Conservation (phyloP, 805 yeast genomes). For the Kazachstania kunashirensis region DNA sequence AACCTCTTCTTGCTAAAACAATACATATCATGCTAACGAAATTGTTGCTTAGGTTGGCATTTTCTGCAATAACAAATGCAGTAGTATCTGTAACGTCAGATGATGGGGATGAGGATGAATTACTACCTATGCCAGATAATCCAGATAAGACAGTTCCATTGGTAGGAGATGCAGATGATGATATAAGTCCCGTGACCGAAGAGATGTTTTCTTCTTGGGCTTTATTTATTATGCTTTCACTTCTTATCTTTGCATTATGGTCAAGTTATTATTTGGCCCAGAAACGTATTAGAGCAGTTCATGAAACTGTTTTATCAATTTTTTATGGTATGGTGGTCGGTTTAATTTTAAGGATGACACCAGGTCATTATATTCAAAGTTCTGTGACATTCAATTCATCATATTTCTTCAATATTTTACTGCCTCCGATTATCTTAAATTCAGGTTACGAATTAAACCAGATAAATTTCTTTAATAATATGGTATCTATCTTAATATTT, state of each 20-base stretch:
- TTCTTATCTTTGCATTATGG: conserved; percentile 86
- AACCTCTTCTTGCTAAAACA: too few relatives aligned
- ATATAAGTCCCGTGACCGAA: conserved; percentile 77
- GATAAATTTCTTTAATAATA: conserved; percentile 85
- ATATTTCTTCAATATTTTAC: conserved; percentile 83
- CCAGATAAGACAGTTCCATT: conserved; percentile 28
- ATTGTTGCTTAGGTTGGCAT: conserved; percentile 9
- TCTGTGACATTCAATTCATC: conserved; percentile 91
- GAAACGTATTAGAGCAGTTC: conserved; percentile 86
- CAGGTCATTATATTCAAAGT: conserved; percentile 96
- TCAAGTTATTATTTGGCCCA: conserved; percentile 89
- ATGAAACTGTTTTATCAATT: conserved; percentile 92
- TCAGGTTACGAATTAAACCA: conserved; percentile 96
- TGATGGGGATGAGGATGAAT: conserved; percentile 31
- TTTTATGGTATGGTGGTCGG: conserved; percentile 97
- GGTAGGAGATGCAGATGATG: conserved; percentile 49
- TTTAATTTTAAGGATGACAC: conserved; percentile 74
- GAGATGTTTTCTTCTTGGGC: conserved; percentile 99
- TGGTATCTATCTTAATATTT: conserved; percentile 81
- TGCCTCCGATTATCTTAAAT: conserved; percentile 93
- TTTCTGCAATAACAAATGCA: conserved; percentile 9
- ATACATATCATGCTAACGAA: conserved; percentile 10
- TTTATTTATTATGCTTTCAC: conserved; percentile 67
- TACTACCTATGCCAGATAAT: conserved; percentile 28
- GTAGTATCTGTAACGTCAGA: conserved; percentile 8